Evolutionary conservation across 2,329 filamentous ascomycete species (phyloP).

Genomic region (Xylaria sp.): DNA sequence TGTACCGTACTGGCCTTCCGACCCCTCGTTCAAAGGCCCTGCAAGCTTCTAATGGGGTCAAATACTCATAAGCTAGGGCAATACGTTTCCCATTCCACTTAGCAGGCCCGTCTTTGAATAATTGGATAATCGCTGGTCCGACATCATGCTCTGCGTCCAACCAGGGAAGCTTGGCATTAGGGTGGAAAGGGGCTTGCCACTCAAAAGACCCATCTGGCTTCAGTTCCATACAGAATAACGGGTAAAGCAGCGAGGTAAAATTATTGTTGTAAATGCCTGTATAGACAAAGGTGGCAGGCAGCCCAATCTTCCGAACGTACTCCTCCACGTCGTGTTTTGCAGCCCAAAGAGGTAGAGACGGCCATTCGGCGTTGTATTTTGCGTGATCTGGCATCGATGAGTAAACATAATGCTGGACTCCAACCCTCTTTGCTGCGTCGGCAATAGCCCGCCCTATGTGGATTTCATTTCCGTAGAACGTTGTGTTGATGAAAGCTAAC

Average conservation of each 20-base stretch:
- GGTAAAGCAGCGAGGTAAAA: slow-evolving; percentile 92
- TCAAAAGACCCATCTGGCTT: slow-evolving; percentile 85
- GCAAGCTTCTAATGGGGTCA: slow-evolving; percentile 86
- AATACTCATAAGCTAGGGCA: slow-evolving; percentile 88
- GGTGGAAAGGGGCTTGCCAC: slow-evolving; percentile 95
- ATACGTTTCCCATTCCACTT: slow-evolving; percentile 86
- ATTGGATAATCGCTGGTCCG: slow-evolving; percentile 88
- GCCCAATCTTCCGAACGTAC: slow-evolving; percentile 82
- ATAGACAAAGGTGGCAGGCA: slow-evolving; percentile 93
- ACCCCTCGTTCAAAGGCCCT: slow-evolving; percentile 82
- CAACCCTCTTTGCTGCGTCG: slow-evolving; percentile 85
- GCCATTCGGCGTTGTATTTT: slow-evolving; percentile 80
- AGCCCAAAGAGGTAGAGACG: slow-evolving; percentile 87
- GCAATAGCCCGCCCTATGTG: slow-evolving; percentile 89
- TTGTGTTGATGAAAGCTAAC: slow-evolving; percentile 97
- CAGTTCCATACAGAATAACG: slow-evolving; percentile 94
- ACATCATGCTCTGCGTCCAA: slow-evolving; percentile 96
- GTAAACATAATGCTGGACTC: slow-evolving; percentile 92
- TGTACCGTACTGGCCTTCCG: slow-evolving; percentile 80
- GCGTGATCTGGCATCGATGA: slow-evolving; percentile 97
- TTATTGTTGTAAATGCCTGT: slow-evolving; percentile 99
- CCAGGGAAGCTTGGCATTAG: slow-evolving; percentile 90
- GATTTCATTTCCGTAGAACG: slow-evolving; percentile 94
- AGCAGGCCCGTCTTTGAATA: slow-evolving; percentile 90
- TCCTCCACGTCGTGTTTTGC: slow-evolving; percentile 94